These are phyloP conservation scores for Anacardium occidentale DNA, from an alignment of 345 rosid species.

Conservation along the genomic window DNA sequence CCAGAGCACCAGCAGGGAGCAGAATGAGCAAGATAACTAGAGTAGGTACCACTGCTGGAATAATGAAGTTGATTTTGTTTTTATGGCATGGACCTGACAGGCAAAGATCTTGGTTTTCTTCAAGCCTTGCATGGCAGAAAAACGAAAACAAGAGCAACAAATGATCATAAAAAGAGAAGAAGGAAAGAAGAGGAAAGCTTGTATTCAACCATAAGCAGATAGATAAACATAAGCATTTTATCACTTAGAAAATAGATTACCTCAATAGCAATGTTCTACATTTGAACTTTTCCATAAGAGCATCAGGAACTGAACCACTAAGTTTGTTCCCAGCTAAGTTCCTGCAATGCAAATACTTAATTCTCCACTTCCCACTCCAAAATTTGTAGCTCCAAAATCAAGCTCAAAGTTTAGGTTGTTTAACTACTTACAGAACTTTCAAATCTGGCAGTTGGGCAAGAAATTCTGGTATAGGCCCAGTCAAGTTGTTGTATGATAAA, in stretches of 20 bases:
- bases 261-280: neutral
- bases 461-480: slow-evolving; percentile 12
- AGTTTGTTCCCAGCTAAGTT: neutral
- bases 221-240: neutral
- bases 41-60: neutral
- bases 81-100: neutral
- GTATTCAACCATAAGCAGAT: neutral
- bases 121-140: neutral
- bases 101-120: neutral
- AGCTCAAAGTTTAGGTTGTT: neutral
- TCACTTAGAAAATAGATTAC: neutral
- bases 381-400: neutral
- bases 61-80: neutral
- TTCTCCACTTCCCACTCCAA: neutral
- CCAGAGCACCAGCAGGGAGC: neutral
- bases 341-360: neutral
- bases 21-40: neutral
- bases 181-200: neutral
- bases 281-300: neutral
- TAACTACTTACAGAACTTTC: neutral
- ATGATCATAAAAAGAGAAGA: neutral
- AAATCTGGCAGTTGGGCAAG: slow-evolving; percentile 18
- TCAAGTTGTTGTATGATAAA: slow-evolving; percentile 33
- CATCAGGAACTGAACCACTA: neutral
- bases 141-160: too few relatives aligned